Conservation (phyloP, 192 early-diverging fungal species). For the Backusella tuberculispora region DNA sequence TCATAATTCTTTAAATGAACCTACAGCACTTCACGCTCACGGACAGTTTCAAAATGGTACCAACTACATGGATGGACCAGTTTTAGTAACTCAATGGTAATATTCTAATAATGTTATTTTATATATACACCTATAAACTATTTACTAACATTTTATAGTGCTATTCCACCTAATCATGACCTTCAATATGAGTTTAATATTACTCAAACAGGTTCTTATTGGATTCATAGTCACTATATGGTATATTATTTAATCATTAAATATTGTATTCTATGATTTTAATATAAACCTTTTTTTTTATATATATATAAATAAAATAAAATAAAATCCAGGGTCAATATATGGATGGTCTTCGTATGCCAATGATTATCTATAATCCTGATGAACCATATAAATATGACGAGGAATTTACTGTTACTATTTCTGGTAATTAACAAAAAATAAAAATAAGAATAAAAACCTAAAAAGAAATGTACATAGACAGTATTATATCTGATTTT, state of each 20-base stretch:
- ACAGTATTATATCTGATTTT: constrained; percentile 32
- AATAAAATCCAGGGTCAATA: constrained; percentile 57
- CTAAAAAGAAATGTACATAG: neutral
- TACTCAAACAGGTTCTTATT: constrained; percentile 80
- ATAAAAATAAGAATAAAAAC: neutral
- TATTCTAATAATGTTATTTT: neutral
- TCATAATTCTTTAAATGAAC: constrained; percentile 60
- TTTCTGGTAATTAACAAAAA: constrained; percentile 62
- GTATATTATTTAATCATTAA: constrained; percentile 22
- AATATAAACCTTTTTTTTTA: neutral
- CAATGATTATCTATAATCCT: constrained; percentile 71
- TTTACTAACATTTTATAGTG: constrained; percentile 27
- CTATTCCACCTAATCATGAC: constrained; percentile 67
- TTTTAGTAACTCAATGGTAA: constrained; percentile 70
- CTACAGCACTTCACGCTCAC: constrained; percentile 75
- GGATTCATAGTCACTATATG: constrained; percentile 76
- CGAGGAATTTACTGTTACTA: constrained; percentile 64
- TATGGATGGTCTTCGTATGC: constrained; percentile 76
- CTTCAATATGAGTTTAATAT: constrained; percentile 73
- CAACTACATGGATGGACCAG: constrained; percentile 72
- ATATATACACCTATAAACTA: neutral
- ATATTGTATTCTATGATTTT: no score
- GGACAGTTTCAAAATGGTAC: constrained; percentile 81
- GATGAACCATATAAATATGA: constrained; percentile 68
- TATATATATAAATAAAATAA: neutral